Evolutionary conservation across 2,329 filamentous ascomycete genomes (phyloP).

Genomic region (Alternaria consortialis): DNA sequence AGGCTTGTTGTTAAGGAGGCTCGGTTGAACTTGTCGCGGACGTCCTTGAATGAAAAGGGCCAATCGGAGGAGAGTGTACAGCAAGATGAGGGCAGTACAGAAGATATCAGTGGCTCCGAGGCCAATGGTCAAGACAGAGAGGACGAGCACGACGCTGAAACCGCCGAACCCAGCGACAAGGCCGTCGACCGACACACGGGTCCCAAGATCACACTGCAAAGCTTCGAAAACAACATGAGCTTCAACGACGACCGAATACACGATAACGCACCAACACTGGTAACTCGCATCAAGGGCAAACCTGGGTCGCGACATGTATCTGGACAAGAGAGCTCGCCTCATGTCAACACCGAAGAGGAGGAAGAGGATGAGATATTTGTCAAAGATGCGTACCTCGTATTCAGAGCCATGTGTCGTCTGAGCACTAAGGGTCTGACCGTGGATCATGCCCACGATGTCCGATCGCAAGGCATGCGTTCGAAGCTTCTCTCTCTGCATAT

Average conservation of each 20-base stretch:
- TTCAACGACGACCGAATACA: slow-evolving; percentile 72
- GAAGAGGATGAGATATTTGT: slow-evolving; percentile 96
- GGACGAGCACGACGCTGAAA: slow-evolving; percentile 46
- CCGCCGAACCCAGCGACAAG: slow-evolving; percentile 54
- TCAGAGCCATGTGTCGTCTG: slow-evolving; percentile 96
- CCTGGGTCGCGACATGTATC: slow-evolving; percentile 56
- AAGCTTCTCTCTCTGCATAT: slow-evolving; percentile 95
- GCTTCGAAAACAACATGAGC: slow-evolving; percentile 72
- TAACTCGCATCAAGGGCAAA: slow-evolving; percentile 65
- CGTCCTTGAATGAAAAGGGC: slow-evolving; percentile 51
- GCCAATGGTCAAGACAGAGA: slow-evolving; percentile 53
- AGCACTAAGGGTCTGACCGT: slow-evolving; percentile 90
- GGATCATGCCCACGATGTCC: slow-evolving; percentile 91
- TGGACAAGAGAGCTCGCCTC: slow-evolving; percentile 53
- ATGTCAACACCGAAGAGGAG: slow-evolving; percentile 68
- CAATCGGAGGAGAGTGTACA: slow-evolving; percentile 44
- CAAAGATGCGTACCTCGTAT: slow-evolving; percentile 95
- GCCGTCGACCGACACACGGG: slow-evolving; percentile 59
- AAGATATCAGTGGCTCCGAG: slow-evolving; percentile 35
- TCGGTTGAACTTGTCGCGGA: slow-evolving; percentile 65
- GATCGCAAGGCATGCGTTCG: slow-evolving; percentile 95
- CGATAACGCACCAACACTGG: slow-evolving; percentile 73
- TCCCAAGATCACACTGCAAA: slow-evolving; percentile 71
- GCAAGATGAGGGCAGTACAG: slow-evolving; percentile 39
- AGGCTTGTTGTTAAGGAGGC: slow-evolving; percentile 88